These are phyloP conservation scores for Leucocoprinus sp. DNA, from an alignment of 768 basidiomycete species.

Conservation along the genomic window DNA sequence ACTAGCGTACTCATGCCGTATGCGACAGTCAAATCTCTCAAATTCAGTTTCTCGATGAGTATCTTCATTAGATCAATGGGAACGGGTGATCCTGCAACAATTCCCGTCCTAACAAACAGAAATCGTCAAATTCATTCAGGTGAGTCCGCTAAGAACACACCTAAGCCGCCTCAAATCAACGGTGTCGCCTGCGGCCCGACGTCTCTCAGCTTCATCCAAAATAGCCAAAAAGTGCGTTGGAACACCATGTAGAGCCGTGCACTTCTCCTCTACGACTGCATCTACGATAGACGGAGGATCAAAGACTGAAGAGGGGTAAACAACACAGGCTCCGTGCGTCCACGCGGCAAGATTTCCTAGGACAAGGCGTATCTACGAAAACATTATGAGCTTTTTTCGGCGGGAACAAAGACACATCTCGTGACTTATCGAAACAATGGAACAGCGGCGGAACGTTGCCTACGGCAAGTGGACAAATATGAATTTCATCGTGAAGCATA, in stretches of 20 bases:
- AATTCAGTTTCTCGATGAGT: constrained; percentile 58
- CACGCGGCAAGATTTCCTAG: constrained; percentile 75
- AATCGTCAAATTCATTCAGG: background rate
- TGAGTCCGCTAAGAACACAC: constrained; percentile 25
- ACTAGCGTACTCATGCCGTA: constrained; percentile 77
- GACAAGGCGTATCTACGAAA: constrained; percentile 50
- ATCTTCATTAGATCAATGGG: constrained; percentile 75
- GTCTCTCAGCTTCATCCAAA: constrained; percentile 53
- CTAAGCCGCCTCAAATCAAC: constrained; percentile 46
- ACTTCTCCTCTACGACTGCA: constrained; percentile 56
- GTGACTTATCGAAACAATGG: constrained; percentile 81
- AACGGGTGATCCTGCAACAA: constrained; percentile 72
- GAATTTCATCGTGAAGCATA: background rate
- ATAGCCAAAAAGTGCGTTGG: constrained; percentile 82
- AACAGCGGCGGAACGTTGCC: constrained; percentile 82
- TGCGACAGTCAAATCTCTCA: constrained; percentile 65
- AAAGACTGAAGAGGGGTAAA: constrained; percentile 65
- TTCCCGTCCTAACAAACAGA: constrained; percentile 54
- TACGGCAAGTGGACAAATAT: constrained; percentile 19
- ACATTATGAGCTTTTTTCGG: constrained; percentile 13
- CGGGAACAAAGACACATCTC: too few relatives aligned
- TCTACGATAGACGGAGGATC: constrained; percentile 63
- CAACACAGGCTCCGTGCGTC: constrained; percentile 63
- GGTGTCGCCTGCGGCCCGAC: constrained; percentile 35
- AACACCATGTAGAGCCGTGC: constrained; percentile 77